A percentile compares a stretch with the other conserved stretches of the same genome.
phyloP scores from a whole-genome alignment of 768 basidiomycete genomes.

The Pleurotus cornucopiae region DNA sequence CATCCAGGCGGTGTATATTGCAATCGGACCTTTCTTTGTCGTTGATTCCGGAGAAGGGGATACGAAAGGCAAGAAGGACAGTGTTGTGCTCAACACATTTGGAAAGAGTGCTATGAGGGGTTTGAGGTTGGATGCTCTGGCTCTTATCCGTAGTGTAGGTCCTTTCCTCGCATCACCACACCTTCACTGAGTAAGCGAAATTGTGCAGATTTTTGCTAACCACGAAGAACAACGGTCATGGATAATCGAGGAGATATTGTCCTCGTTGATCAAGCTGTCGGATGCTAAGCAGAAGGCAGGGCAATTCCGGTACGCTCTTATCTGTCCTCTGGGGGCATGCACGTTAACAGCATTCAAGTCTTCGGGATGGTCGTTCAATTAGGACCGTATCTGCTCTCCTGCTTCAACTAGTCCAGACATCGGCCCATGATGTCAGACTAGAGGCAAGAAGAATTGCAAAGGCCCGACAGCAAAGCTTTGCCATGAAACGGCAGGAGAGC shows the following conservation, averaged over 20 bases:
- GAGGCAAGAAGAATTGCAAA: constrained; percentile 61
- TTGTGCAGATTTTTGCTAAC: constrained; percentile 77
- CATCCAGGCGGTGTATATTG: constrained; percentile 88
- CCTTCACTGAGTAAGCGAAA: too few species aligned
- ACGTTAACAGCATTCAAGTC: constrained; percentile 33
- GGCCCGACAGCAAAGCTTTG: constrained; percentile 55
- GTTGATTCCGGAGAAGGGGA: constrained; percentile 63
- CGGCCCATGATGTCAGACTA: constrained; percentile 81
- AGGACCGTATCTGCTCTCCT: constrained; percentile 91
- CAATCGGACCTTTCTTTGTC: constrained; percentile 92
- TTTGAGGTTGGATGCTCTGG: constrained; percentile 75
- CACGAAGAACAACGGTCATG: constrained; percentile 89
- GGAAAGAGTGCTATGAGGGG: constrained; percentile 80
- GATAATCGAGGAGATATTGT: constrained; percentile 97
- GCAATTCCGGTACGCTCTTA: constrained; percentile 67
- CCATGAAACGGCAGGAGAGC: constrained; percentile 62
- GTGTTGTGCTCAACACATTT: constrained; percentile 59
- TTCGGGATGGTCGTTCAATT: constrained; percentile 88
- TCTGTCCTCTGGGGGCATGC: neutral
- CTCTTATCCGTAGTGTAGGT: constrained; percentile 80
- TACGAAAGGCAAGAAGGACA: constrained; percentile 52
- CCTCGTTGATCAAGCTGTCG: constrained; percentile 84
- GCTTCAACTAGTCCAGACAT: constrained; percentile 95
- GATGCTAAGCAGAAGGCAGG: constrained; percentile 88
- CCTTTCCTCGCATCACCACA: neutral